Evolutionary conservation across 352 stramenopile genomes (phyloP), one percentile per base, ranked within the genome.

Genomic region (Discostella stelligera): DNA sequence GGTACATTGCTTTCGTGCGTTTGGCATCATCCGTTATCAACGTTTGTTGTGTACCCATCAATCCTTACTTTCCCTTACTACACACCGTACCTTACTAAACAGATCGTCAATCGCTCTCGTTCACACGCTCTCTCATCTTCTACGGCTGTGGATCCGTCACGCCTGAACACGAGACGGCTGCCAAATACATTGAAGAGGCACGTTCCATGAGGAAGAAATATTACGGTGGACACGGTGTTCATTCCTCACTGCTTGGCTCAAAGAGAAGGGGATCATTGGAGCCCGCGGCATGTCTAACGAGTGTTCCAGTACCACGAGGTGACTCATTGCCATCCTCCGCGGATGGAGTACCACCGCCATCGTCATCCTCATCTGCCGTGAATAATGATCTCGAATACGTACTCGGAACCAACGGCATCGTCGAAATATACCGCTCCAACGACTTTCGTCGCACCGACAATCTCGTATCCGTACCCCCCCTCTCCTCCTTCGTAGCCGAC

Each of bases 61-160:
- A 23, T 32, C 27, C 27, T 20, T 44, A 3, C 27, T 41, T 46
- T 21, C 23, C 5, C 11, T 63, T 14, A 3, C 21, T n/a, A 27
- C 20, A 32, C 23, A 20, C 25, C 3, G 11, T 11, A 50, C 11
- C 2, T 3, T 44, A 20, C 13, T 11, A 44, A 10, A 16, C 11
- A 67, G 44, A 91, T 62, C 76, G 85, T n/a, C 85, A 93, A 66
- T 84, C 65, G n/a, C 69, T 94, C 13, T 92, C 85, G 6, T 94
- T 94, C 66, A 92, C 89, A 10, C 79, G 89, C 13, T 90, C 85
- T 44, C 73, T 94, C 4, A 81, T 92, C 8, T 94, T 94, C 71
- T 94, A 94, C 66, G 89, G 89, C 30, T 75, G 80, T 39, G 88
- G 89, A 18, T 77, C 87, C 4, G 66, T 92, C 18, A 92, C 85